Base-by-base conservation (phyloP, 169 alveolate genomes). In the Perkinsus chesapeaki region DNA sequence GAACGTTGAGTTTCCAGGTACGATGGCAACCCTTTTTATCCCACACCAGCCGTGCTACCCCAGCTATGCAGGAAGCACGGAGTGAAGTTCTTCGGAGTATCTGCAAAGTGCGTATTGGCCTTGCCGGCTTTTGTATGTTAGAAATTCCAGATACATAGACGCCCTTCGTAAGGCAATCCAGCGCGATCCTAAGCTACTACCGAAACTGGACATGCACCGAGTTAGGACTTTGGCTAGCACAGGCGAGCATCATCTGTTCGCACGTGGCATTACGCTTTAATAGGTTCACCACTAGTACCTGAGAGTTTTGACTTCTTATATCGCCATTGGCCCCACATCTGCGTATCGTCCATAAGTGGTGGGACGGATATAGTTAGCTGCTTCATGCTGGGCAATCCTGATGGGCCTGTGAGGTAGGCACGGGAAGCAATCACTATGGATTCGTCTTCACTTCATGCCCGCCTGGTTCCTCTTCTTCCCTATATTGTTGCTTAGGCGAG, bases 321-420 rank as follows among this genome's bases (percentile, higher is more conserved):
- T 34, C 12, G 82, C 1, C 82, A 60, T 16, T 60, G 82, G 82
- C 82, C 82, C 37, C 82, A 91, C 48, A 43, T 93, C 34, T 91
- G 82, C 73, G 91, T 93, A 36, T 91, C 82, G 36, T 93, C 93
- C 36, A 91, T 93, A 39, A 82, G 91, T 43, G 94, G 94, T 0
- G 94, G 94, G 39, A 48, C 94, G 0, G 94, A 93, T 39, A 93
- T 93, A 10, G 31, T 73, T n/a, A 82, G 93, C 23, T 48, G 92
- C 92, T 93, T 93, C 73, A 92, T 93, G 31, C 36, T 39, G 39
- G 94, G 92, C 39, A 39, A 93, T 82, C 92, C 91, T 0, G 39
- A 39, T 16, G 73, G 93, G 3, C 43, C 10, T 7, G 94, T 93
- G 36, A 82, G 91, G 90, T 36, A 39, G n/a, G 90, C 9, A 10